Conservation (phyloP, 2,329 filamentous ascomycete species). For the Hypoxylon sp. region DNA sequence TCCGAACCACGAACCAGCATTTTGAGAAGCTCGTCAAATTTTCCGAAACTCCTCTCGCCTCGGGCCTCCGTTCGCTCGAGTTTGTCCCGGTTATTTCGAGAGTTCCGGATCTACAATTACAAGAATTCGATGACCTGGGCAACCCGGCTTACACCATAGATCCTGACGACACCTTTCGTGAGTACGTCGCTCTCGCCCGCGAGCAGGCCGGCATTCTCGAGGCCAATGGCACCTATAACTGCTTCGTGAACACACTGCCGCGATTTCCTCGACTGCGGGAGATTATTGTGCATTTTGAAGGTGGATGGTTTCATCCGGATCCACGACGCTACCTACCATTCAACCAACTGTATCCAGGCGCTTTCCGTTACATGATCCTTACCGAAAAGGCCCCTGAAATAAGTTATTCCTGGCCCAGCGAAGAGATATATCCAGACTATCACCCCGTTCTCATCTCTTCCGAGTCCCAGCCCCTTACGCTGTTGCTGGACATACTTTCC, state of each 20-base stretch:
- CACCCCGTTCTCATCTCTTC: no score
- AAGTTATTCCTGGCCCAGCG: background rate
- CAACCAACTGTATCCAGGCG: no score
- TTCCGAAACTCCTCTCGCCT: background rate
- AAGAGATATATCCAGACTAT: no score
- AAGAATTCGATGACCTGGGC: no score
- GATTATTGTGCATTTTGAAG: background rate
- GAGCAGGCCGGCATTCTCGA: conserved; percentile 1
- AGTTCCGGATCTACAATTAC: no score
- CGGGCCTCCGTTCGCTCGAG: background rate
- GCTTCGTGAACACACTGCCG: background rate
- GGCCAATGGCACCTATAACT: background rate
- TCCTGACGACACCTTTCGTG: no score
- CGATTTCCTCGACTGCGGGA: background rate
- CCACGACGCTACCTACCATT: no score
- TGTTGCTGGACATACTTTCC: background rate
- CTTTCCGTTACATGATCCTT: no score
- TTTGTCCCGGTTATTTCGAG: background rate
- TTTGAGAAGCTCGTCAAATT: background rate
- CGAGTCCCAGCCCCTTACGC: no score
- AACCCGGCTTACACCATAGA: no score
- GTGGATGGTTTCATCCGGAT: background rate
- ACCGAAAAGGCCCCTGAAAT: no score
- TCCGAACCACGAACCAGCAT: background rate
- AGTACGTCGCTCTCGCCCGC: no score